phyloP scores from a whole-genome alignment of 495 filamentous ascomycete species.

The Astrothelium subdiscretum region DNA sequence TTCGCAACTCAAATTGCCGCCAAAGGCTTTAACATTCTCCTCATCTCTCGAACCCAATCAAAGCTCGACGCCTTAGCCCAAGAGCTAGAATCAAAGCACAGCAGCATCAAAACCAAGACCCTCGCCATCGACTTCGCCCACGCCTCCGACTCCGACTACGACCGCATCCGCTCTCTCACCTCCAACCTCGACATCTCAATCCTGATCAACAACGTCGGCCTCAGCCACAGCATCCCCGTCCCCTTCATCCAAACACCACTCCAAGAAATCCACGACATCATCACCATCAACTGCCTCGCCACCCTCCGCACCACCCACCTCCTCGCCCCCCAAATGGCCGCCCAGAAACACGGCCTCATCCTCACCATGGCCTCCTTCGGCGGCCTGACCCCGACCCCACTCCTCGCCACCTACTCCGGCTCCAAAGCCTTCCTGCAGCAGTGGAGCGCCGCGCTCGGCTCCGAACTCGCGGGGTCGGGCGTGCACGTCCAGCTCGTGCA shows the following conservation, averaged over 20 bases:
- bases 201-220: slow-evolving; percentile 94
- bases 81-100: slow-evolving; percentile 57
- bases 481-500: slow-evolving; percentile 79
- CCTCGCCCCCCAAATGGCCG: slow-evolving; percentile 71
- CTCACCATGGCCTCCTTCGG: slow-evolving; percentile 96
- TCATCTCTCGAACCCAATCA: slow-evolving; percentile 84
- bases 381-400: slow-evolving; percentile 78
- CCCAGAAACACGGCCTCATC: slow-evolving; percentile 75
- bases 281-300: slow-evolving; percentile 85
- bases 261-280: slow-evolving; percentile 74
- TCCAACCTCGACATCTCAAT: slow-evolving; percentile 70
- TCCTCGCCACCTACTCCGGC: slow-evolving; percentile 92
- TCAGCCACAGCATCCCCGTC: slow-evolving; percentile 83
- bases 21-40: slow-evolving; percentile 83
- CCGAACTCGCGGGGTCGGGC: slow-evolving; percentile 67
- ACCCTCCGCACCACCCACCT: slow-evolving; percentile 80
- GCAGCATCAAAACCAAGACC: slow-evolving; percentile 54
- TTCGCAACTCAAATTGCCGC: slow-evolving; percentile 82
- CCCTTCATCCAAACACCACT: slow-evolving; percentile 69
- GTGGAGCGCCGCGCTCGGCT: slow-evolving; percentile 79
- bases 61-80: slow-evolving; percentile 70
- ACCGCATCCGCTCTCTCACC: slow-evolving; percentile 52
- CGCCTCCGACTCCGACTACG: slow-evolving; percentile 66
- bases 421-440: slow-evolving; percentile 97
- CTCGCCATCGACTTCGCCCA: slow-evolving; percentile 85